A percentile compares a stretch with the other conserved stretches of the same genome.
Evolutionary conservation across 768 basidiomycete genomes (phyloP).

Genomic region (Boletus eberwhitei): DNA sequence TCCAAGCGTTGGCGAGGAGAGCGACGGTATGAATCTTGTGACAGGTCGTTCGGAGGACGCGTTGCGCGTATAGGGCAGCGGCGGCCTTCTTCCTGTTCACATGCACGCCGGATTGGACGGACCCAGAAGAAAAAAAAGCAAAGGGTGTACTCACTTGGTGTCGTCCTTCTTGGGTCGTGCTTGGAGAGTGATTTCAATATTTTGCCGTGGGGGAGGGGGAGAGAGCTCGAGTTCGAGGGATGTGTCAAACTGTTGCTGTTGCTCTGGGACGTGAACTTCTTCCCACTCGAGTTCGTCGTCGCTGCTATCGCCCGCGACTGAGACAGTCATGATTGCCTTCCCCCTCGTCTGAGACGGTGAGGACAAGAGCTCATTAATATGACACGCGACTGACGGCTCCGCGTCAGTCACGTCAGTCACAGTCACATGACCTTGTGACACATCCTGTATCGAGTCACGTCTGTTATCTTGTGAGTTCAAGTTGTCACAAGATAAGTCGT

Average conservation of each 20-base stretch:
- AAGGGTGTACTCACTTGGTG: conserved; percentile 45
- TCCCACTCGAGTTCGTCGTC: conserved; percentile 83
- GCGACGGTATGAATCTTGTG: conserved; percentile 89
- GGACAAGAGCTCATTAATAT: conserved; percentile 5
- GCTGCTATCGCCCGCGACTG: conserved; percentile 29
- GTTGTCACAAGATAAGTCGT: too few species aligned
- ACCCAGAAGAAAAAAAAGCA: neutral
- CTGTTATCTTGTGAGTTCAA: too few species aligned
- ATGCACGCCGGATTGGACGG: conserved; percentile 18
- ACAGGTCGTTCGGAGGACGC: conserved; percentile 68
- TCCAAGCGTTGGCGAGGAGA: conserved; percentile 69
- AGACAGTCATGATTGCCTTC: conserved; percentile 12
- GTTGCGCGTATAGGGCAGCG: conserved; percentile 56
- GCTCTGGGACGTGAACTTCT: conserved; percentile 59
- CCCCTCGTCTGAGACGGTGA: conserved; percentile 6
- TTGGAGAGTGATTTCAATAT: conserved; percentile 73
- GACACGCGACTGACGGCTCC: conserved; percentile 14
- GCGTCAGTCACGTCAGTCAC: conserved; percentile 23
- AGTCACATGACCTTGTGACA: conserved; percentile 10
- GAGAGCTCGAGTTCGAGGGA: conserved; percentile 25
- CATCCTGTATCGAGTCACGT: neutral
- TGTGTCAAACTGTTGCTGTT: conserved; percentile 14
- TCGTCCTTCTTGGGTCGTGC: conserved; percentile 37
- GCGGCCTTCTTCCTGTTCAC: conserved; percentile 42
- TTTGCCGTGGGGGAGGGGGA: conserved; percentile 37